Evolutionary conservation across 306 rosid genomes (phyloP).

Genomic region (Dryas drummondii): DNA sequence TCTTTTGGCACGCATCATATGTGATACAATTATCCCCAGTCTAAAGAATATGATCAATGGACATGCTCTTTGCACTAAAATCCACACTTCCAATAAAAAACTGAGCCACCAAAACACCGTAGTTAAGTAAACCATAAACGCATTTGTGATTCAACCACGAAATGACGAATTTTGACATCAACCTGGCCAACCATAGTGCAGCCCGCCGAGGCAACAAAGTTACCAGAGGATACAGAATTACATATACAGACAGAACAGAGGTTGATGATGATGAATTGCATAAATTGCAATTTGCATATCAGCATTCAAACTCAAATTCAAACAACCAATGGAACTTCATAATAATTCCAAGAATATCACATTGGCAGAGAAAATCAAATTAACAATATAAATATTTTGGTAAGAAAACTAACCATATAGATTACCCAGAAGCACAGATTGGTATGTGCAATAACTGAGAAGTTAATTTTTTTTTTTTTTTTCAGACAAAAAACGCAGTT

Average conservation of each 20-base stretch:
- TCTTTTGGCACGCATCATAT: background rate
- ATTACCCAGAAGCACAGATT: conserved; percentile 8
- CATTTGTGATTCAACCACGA: background rate
- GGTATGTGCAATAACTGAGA: background rate
- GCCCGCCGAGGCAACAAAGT: background rate
- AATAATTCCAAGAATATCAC: background rate
- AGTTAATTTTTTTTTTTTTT: background rate
- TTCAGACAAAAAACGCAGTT: background rate
- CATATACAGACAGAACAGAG: conserved; percentile 7
- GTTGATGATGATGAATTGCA: conserved; percentile 1
- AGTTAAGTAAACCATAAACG: background rate
- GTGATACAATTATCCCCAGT: background rate
- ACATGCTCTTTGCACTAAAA: background rate
- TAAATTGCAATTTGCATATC: background rate
- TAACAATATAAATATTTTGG: background rate
- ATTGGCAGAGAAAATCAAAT: conserved; percentile 7
- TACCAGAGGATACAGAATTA: background rate
- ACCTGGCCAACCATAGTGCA: background rate
- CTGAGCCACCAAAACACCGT: background rate
- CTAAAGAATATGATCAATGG: conserved; percentile 8
- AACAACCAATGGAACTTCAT: background rate
- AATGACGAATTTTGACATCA: background rate
- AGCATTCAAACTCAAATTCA: conserved; percentile 4
- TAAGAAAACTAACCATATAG: background rate
- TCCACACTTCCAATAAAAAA: background rate